Evolutionary conservation across 345 rosid genomes (phyloP).

Genomic region (Litchi chinensis): DNA sequence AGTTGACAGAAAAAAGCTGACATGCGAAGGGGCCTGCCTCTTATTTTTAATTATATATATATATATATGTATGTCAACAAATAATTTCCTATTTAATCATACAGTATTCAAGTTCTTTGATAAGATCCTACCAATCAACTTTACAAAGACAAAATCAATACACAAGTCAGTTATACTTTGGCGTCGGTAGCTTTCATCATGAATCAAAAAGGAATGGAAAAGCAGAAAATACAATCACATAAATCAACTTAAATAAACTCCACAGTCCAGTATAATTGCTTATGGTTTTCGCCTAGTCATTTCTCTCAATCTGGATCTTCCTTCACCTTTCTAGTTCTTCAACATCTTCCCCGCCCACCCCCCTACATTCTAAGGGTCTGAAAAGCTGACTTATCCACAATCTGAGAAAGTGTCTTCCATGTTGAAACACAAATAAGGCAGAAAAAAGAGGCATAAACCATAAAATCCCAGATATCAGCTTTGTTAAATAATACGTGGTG

Average conservation of each 20-base stretch:
- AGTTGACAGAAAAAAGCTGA: not conserved
- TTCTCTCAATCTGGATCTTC: constrained; percentile 1
- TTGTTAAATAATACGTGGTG: not conserved
- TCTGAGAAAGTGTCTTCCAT: constrained; percentile 12
- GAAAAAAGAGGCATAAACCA: constrained; percentile 14
- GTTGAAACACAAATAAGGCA: constrained; percentile 13
- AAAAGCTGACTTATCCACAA: constrained; percentile 1
- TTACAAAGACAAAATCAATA: constrained; percentile 32
- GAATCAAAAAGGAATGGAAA: not conserved
- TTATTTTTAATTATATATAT: not conserved
- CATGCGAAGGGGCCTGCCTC: not conserved
- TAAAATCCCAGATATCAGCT: constrained; percentile 9
- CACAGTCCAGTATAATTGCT: not conserved
- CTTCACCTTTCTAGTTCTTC: not conserved
- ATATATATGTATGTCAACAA: constrained; percentile 10
- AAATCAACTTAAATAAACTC: constrained; percentile 13
- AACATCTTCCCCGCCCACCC: not conserved
- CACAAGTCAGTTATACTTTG: constrained; percentile 16
- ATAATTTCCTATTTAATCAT: constrained; percentile 27
- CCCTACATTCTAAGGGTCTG: not conserved
- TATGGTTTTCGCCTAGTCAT: not conserved
- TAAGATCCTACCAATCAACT: constrained; percentile 25
- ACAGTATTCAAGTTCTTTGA: constrained; percentile 15
- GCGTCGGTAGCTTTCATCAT: constrained; percentile 10
- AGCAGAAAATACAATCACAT: constrained; percentile 6